A percentile compares a stretch with the other conserved stretches of the same genome.
These are phyloP conservation scores for Moricandia arvensis DNA, from an alignment of 345 rosid species.

Conservation along the genomic window DNA sequence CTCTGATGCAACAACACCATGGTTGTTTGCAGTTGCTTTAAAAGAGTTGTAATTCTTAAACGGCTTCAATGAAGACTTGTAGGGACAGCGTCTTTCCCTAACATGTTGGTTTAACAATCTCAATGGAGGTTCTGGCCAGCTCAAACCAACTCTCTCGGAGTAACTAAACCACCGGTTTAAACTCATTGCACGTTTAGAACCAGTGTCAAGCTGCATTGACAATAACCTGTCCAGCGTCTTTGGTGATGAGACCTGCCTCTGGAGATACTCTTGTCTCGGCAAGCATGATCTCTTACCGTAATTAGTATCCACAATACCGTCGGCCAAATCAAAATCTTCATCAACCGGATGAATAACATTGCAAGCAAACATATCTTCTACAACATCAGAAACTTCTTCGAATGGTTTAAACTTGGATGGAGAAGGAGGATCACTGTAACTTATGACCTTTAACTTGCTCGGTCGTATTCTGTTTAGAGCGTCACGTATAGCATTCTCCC, in stretches of 20 bases:
- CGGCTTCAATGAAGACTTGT: constrained; percentile 36
- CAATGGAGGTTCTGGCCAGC: constrained; percentile 85
- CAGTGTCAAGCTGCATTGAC: constrained; percentile 26
- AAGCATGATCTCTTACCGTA: constrained; percentile 28
- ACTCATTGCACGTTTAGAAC: constrained; percentile 1
- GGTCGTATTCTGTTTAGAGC: constrained; percentile 55
- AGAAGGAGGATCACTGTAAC: constrained; percentile 83
- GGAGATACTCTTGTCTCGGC: constrained; percentile 45
- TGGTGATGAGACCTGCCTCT: constrained; percentile 58
- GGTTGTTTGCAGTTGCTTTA: background rate
- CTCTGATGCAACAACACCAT: background rate
- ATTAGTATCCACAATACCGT: constrained; percentile 17
- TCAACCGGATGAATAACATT: constrained; percentile 33
- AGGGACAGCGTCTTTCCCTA: constrained; percentile 54
- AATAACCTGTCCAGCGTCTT: constrained; percentile 46
- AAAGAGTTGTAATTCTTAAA: constrained; percentile 28
- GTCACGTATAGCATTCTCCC: constrained; percentile 79
- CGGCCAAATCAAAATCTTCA: background rate
- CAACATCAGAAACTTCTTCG: constrained; percentile 51
- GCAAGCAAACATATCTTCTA: constrained; percentile 56
- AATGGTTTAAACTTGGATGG: constrained; percentile 73
- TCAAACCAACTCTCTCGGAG: constrained; percentile 63
- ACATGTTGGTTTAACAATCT: constrained; percentile 60
- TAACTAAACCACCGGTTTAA: constrained; percentile 31
- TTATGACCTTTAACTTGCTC: constrained; percentile 47